Percentiles rank a stretch among this genome's conserved stretches.
These are phyloP conservation scores for Pythium chondricola DNA, from an alignment of 352 stramenopile species.

Conservation along the genomic window DNA sequence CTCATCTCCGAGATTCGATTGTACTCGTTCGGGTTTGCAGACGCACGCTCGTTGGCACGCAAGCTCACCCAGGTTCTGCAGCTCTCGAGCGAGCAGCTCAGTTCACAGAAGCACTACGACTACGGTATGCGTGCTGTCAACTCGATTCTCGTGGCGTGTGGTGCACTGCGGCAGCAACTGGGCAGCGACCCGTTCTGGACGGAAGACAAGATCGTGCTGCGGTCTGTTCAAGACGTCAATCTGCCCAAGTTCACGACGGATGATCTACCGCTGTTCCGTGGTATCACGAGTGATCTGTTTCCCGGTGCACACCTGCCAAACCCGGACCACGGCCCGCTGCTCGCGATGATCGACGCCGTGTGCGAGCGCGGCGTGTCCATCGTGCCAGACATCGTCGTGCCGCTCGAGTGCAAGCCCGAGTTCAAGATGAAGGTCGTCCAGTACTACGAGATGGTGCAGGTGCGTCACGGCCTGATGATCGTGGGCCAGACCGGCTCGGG, in stretches of 20 bases:
- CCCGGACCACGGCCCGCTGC: slow-evolving; percentile 76
- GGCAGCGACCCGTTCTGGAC: slow-evolving; percentile 84
- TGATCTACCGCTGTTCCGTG: slow-evolving; percentile 90
- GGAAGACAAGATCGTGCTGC: slow-evolving; percentile 90
- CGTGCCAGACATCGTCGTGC: slow-evolving; percentile 46
- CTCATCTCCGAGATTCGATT: slow-evolving; percentile 91
- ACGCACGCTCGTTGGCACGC: slow-evolving; percentile 84
- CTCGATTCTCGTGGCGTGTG: slow-evolving; percentile 91
- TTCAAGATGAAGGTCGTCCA: slow-evolving; percentile 91
- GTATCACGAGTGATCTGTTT: slow-evolving; percentile 93
- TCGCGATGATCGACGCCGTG: slow-evolving; percentile 78
- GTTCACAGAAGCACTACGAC: slow-evolving; percentile 94
- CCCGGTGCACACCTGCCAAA: slow-evolving; percentile 82
- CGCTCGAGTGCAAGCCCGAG: slow-evolving; percentile 71
- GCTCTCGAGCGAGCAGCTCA: slow-evolving; percentile 91
- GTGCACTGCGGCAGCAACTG: slow-evolving; percentile 86
- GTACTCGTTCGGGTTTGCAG: slow-evolving; percentile 91
- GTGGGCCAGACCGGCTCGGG: slow-evolving; percentile 90
- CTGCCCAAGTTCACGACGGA: slow-evolving; percentile 92
- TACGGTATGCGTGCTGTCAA: slow-evolving; percentile 95
- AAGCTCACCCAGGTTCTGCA: slow-evolving; percentile 93
- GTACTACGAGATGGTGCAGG: slow-evolving; percentile 94
- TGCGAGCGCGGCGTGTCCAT: slow-evolving; percentile 62
- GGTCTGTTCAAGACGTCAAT: slow-evolving; percentile 92
- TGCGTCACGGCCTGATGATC: slow-evolving; percentile 95